Evolutionary conservation across 345 rosid species (phyloP).

Genomic region (Rhodamnia argentea): DNA sequence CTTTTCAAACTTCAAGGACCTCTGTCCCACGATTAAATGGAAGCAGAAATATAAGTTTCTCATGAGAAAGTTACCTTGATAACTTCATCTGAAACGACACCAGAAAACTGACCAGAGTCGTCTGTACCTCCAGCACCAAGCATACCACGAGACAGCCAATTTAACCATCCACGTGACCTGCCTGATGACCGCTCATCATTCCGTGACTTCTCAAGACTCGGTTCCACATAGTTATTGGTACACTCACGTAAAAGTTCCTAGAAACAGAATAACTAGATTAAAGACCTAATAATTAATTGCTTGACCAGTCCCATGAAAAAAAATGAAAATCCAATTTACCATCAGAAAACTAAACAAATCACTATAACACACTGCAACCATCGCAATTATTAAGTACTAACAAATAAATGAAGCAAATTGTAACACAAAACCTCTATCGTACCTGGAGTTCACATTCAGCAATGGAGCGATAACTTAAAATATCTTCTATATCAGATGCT

Average conservation of each 20-base stretch:
- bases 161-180: conserved; percentile 87
- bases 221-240: conserved; percentile 17
- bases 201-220: conserved; percentile 38
- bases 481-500: conserved; percentile 75
- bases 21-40: not conserved
- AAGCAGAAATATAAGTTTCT: not conserved
- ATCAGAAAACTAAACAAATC: not conserved
- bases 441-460: conserved; percentile 90
- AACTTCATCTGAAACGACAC: conserved; percentile 89
- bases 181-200: conserved; percentile 42
- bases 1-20: not conserved
- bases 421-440: conserved; percentile 1
- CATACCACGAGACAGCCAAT: conserved; percentile 97
- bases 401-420: not conserved
- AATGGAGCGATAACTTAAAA: conserved; percentile 70
- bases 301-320: not conserved
- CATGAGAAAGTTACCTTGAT: conserved; percentile 46
- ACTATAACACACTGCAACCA: not conserved
- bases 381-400: not conserved
- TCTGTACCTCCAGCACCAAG: conserved; percentile 98
- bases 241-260: conserved; percentile 49
- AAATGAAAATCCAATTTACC: not conserved
- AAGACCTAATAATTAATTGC: not conserved
- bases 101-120: conserved; percentile 88
- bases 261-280: not conserved